Evolutionary conservation across 257 asterid species (phyloP).

Genomic region (Solanum appendiculatum): DNA sequence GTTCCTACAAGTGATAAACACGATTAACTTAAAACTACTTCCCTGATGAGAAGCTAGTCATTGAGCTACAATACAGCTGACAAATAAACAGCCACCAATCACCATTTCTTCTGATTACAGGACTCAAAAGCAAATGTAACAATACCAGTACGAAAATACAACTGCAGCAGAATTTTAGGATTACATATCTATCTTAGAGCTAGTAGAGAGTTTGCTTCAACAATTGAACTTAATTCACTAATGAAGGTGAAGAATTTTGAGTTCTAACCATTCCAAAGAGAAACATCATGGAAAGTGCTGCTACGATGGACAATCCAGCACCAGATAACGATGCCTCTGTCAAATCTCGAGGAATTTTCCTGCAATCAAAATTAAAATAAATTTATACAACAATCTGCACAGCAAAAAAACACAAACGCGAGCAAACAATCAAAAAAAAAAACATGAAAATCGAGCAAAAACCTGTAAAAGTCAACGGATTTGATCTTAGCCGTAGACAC

Average conservation of each 20-base stretch:
- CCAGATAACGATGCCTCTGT: slow-evolving; percentile 91
- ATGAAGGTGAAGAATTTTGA: not conserved
- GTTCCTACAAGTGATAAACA: slow-evolving; percentile 53
- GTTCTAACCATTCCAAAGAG: slow-evolving; percentile 88
- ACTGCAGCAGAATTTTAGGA: not conserved
- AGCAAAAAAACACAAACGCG: not conserved
- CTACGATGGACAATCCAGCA: slow-evolving; percentile 86
- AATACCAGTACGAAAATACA: not conserved
- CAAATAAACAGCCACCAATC: not conserved
- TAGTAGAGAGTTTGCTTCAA: not conserved
- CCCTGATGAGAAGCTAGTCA: not conserved
- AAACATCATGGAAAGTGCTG: slow-evolving; percentile 71
- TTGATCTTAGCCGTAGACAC: slow-evolving; percentile 44
- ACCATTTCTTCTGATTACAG: not conserved
- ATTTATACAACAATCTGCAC: not conserved
- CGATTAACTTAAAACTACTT: not conserved
- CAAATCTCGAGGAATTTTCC: slow-evolving; percentile 86
- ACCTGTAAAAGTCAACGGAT: slow-evolving; percentile 67
- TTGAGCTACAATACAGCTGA: not conserved
- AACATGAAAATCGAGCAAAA: not conserved
- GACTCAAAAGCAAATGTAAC: not conserved
- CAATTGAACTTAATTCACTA: not conserved
- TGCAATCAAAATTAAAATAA: slow-evolving; percentile 23
- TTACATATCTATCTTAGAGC: not conserved
- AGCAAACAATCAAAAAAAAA: not conserved